Conservation (phyloP, 176 grass and related monocot species). For the Avena eriantha region DNA sequence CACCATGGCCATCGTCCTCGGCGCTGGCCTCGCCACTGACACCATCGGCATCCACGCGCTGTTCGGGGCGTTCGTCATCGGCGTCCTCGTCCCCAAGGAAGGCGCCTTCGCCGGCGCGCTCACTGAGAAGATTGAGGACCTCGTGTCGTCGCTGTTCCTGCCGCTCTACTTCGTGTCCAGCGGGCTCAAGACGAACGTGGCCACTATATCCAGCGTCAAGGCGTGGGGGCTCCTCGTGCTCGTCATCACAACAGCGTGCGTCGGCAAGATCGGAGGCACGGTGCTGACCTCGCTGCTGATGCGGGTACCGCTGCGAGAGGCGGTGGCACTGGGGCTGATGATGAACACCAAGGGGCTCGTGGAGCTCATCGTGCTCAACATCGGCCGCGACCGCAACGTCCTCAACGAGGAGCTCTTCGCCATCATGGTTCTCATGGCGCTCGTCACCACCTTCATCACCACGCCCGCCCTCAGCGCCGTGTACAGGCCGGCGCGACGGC, state of each 20-base stretch:
- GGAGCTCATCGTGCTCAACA: conserved; percentile 75
- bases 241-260: conserved; percentile 59
- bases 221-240: conserved; percentile 66
- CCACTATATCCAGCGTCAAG: conserved; percentile 48
- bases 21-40: conserved; percentile 61
- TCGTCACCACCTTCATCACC: conserved; percentile 63
- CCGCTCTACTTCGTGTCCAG: conserved; percentile 76
- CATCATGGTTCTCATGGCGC: conserved; percentile 66
- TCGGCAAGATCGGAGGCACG: conserved; percentile 62
- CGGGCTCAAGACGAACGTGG: conserved; percentile 69
- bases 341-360: conserved; percentile 80
- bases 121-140: conserved; percentile 73
- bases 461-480: conserved; percentile 50
- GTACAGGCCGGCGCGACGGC: conserved; percentile 47
- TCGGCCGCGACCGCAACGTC: conserved; percentile 63
- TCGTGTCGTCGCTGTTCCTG: conserved; percentile 63
- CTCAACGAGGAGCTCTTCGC: conserved; percentile 68
- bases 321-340: conserved; percentile 53
- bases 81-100: conserved; percentile 66
- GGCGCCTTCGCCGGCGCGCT: conserved; percentile 55
- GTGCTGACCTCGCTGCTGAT: conserved; percentile 22
- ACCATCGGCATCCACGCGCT: conserved; percentile 74
- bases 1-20: conserved; percentile 47
- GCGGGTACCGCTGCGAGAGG: conserved; percentile 51
- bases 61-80: conserved; percentile 72